phyloP scores from a whole-genome alignment of 352 stramenopile species.

The Phytophthora megakarya region DNA sequence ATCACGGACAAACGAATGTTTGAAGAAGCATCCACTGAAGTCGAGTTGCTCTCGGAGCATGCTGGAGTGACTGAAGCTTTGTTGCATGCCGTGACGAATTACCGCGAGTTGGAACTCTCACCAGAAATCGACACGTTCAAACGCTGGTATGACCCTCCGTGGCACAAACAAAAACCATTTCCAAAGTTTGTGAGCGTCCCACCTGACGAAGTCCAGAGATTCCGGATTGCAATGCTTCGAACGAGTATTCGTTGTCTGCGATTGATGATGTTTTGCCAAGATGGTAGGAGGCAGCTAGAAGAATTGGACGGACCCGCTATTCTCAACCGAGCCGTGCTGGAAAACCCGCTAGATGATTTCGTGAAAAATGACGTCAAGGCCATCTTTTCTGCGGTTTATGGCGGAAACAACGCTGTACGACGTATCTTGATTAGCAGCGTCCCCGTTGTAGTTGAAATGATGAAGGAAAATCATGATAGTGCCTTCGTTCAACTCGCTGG shows the following conservation, averaged over 20 bases:
- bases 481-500: constrained; percentile 66
- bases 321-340: constrained; percentile 58
- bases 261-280: constrained; percentile 61
- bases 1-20: constrained; percentile 62
- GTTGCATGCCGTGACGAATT: constrained; percentile 46
- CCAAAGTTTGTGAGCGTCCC: constrained; percentile 50
- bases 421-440: constrained; percentile 66
- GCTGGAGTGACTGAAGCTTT: constrained; percentile 49
- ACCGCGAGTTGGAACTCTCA: constrained; percentile 47
- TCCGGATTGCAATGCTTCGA: constrained; percentile 57
- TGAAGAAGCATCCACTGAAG: constrained; percentile 71
- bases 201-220: constrained; percentile 52
- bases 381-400: constrained; percentile 72
- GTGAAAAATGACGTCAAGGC: constrained; percentile 77
- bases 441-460: constrained; percentile 62
- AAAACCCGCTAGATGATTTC: constrained; percentile 73
- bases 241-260: constrained; percentile 67
- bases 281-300: constrained; percentile 55
- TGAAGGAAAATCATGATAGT: constrained; percentile 61
- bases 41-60: constrained; percentile 72
- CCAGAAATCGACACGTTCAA: constrained; percentile 60
- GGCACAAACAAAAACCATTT: constrained; percentile 54
- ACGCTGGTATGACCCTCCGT: constrained; percentile 65
- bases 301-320: constrained; percentile 42
- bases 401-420: constrained; percentile 68